A percentile compares a stretch with the other conserved stretches of the same genome.
These are phyloP conservation scores for Penicillium argentinense DNA, from an alignment of 495 filamentous ascomycete genomes.

Conservation along the genomic window DNA sequence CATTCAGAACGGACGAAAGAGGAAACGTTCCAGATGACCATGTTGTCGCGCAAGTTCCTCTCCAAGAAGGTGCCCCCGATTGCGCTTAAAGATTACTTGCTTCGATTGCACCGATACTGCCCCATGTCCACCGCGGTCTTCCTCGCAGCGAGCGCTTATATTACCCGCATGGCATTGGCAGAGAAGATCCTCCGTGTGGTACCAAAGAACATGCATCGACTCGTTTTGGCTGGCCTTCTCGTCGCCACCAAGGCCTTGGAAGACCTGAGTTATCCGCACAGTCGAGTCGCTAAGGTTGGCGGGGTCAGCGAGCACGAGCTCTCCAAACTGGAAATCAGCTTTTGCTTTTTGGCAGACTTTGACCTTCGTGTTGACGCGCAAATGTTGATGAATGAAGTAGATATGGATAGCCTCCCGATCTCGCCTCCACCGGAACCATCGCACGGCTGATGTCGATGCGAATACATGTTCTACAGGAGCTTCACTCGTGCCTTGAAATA, in stretches of 20 bases:
- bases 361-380: slow-evolving; percentile 71
- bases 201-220: slow-evolving; percentile 78
- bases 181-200: slow-evolving; percentile 76
- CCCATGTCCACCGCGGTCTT: slow-evolving; percentile 96
- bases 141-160: slow-evolving; percentile 89
- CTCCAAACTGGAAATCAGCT: slow-evolving; percentile 81
- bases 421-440: neutral
- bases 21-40: slow-evolving; percentile 24
- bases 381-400: slow-evolving; percentile 49
- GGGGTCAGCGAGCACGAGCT: slow-evolving; percentile 81
- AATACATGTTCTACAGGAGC: too few species aligned
- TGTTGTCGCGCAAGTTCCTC: slow-evolving; percentile 88
- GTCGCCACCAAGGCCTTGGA: slow-evolving; percentile 93
- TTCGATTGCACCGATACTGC: slow-evolving; percentile 84
- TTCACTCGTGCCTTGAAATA: neutral
- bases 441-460: too few species aligned
- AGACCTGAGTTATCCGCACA: slow-evolving; percentile 82
- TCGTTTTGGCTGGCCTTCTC: slow-evolving; percentile 78
- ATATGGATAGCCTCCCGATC: neutral
- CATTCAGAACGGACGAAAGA: slow-evolving; percentile 3
- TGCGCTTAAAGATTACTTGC: slow-evolving; percentile 77
- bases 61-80: slow-evolving; percentile 82
- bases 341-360: slow-evolving; percentile 83
- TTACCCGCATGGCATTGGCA: slow-evolving; percentile 71
- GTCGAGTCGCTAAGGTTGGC: slow-evolving; percentile 82